Evolutionary conservation across 2,329 filamentous ascomycete genomes (phyloP), one percentile per base, ranked within the genome.

Genomic region (Scedosporium boydii): DNA sequence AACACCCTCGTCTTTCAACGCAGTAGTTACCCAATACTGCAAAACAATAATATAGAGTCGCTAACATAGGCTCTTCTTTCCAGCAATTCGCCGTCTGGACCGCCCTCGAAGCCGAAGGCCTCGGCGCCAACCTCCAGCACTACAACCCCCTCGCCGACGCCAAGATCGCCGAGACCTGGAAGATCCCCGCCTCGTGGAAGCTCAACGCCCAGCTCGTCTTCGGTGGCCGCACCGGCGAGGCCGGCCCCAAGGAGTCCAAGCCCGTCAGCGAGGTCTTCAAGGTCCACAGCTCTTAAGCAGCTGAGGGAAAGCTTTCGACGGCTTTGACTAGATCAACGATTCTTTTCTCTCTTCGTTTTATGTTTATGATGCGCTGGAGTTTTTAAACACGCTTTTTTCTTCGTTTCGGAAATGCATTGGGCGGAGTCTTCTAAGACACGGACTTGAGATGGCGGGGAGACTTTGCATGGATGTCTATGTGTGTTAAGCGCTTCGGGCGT

Each of bases 121-220:
- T 96, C 63, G 91, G 91, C 67, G 89, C 88, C 72, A 96, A 93
- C 81, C 82, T 96, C 61, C 92, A 96, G 82, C 92, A 96, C 80
- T 96, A 96, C 82, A 95, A 91, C 83, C 91, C 91, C 21, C 76
- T 96, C 63, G 85, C 96, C 68, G 89, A 96, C 76, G 80, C 82
- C 67, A 85, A 87, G 77, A 88, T 92, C 61, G 77, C 82, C 55
- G 78, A 76, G 65, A 78, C 85, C 68, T 96, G 90, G 89, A 81
- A 82, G 63, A 69, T 96, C 38, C 88, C 90, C 53, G 70, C 76
- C 18, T 82, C 82, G 69, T 96, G 92, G 91, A 84, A 84, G 71
- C 82, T 96, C 66, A 85, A 87, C 71, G 87, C 89, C 26, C 91
- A 96, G 82, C 79, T 97, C 67, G 91, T 96, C 69, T 95, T 96